These are phyloP conservation scores for Mycena kentingensis DNA, from an alignment of 768 basidiomycete species.

Conservation along the genomic window DNA sequence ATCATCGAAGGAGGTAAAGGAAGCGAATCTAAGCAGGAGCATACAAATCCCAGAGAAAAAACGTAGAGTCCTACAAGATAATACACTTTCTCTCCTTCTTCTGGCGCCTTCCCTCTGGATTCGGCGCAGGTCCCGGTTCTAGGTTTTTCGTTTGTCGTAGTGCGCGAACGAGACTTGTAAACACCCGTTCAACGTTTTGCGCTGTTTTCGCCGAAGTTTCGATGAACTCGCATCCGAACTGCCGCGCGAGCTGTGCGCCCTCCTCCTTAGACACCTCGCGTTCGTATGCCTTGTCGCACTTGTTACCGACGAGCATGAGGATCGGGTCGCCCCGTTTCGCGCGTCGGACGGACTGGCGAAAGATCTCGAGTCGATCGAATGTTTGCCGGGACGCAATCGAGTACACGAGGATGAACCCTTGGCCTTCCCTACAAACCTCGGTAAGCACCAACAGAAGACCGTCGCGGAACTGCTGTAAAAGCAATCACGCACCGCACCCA, in stretches of 20 bases:
- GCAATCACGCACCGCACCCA: slow-evolving; percentile 92
- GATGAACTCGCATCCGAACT: slow-evolving; percentile 90
- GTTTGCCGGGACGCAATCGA: slow-evolving; percentile 93
- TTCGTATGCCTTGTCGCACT: slow-evolving; percentile 88
- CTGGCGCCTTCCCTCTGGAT: slow-evolving; percentile 44
- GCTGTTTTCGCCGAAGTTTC: slow-evolving; percentile 98
- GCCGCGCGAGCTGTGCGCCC: slow-evolving; percentile 76
- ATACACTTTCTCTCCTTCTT: slow-evolving; percentile 63
- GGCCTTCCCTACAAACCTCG: slow-evolving; percentile 70
- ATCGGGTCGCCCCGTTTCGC: slow-evolving; percentile 85
- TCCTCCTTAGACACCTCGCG: slow-evolving; percentile 92
- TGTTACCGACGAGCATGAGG: slow-evolving; percentile 96
- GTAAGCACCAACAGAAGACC: slow-evolving; percentile 13
- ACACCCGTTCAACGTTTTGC: slow-evolving; percentile 87
- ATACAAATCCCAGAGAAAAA: slow-evolving; percentile 57
- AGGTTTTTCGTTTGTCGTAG: slow-evolving; percentile 71
- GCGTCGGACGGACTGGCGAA: slow-evolving; percentile 86
- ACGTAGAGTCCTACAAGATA: slow-evolving; percentile 72
- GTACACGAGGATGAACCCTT: slow-evolving; percentile 97
- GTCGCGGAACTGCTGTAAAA: slow-evolving; percentile 10
- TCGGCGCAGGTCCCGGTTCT: slow-evolving; percentile 44
- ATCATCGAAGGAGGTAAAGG: slow-evolving; percentile 80
- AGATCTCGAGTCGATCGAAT: slow-evolving; percentile 87
- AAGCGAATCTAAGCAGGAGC: slow-evolving; percentile 70
- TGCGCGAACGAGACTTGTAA: slow-evolving; percentile 82